phyloP scores from a whole-genome alignment of 2,329 filamentous ascomycete genomes.

The Macrophomina phaseolina region DNA sequence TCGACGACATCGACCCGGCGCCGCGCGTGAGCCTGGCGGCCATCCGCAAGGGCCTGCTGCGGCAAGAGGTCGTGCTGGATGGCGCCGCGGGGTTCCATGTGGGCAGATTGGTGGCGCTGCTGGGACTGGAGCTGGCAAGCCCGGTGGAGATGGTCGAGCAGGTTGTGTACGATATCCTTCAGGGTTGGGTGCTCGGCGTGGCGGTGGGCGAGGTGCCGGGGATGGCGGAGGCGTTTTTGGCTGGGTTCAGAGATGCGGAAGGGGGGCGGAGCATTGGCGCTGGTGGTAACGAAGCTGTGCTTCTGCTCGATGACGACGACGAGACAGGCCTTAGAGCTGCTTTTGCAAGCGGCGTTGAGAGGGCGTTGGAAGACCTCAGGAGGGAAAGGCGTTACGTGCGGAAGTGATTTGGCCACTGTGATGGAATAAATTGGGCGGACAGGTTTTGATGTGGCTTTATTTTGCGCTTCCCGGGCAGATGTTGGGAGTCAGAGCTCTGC shows the following conservation, averaged over 20 bases:
- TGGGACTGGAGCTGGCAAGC: not conserved
- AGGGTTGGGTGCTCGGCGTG: not conserved
- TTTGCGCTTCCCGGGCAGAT: too few species aligned
- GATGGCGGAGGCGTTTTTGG: not conserved
- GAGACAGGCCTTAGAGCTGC: not conserved
- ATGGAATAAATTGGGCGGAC: too few species aligned
- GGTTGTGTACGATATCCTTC: constrained; percentile 8
- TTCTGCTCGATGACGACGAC: not conserved
- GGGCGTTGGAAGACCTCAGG: not conserved
- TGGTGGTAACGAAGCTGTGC: not conserved
- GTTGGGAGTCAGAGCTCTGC: too few species aligned
- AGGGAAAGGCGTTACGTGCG: not conserved
- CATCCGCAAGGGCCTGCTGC: not conserved
- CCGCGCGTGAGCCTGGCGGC: not conserved
- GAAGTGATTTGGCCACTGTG: not conserved
- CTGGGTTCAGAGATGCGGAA: not conserved
- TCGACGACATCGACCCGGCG: constrained; percentile 1
- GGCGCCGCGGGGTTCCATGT: not conserved
- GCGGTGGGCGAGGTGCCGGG: not conserved
- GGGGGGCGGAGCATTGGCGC: too few species aligned
- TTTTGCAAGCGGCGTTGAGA: not conserved
- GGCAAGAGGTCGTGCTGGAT: not conserved
- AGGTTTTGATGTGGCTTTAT: too few species aligned
- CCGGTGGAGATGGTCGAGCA: not conserved
- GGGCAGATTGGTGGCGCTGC: not conserved